Base-by-base conservation (phyloP, 1,284 basidiomycete genomes). In the Ganoderma multipileum region DNA sequence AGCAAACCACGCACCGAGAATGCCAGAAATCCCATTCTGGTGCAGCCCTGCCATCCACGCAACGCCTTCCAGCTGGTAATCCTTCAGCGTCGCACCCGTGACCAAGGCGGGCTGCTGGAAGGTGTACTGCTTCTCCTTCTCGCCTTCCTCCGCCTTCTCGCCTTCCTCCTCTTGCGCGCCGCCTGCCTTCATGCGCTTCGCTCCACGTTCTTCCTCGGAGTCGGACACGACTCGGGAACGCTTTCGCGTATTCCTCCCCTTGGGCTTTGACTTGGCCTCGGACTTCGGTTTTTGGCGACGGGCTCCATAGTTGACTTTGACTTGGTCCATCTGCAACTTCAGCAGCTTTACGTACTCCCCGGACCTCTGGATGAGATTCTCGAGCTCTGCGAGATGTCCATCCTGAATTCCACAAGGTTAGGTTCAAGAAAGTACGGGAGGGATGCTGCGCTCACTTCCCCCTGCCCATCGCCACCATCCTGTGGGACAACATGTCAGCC, bases 31-130 rank as follows among this genome's bases (percentile, higher is more conserved):
- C 2, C 97, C 96, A 75, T 97, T 98, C 81, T 95, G 91, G 80
- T 96, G 95, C 12, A 99, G 82, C 41, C 91, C 91, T 5, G 94
- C 92, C 92, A 99, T 95, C 97, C 97, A 99, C 72, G 97, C 94
- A 18, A 99, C 88, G 5, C 97, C 97, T 63, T 96, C 95, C 1
- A 99, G 86, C 79, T 99, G 97, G 78, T 99, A 99, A 59, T 93
- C 88, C 75, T 96, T 94, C 72, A 98, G 80, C 62, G 83, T 92
- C 1, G 91, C 95, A 7, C 96, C 97, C 0, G 95, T 97, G 55
- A 98, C 83, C 18, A 96, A 82, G 1, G 84, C 82, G 0, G 96
- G 95, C 79, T 97, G 96, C 59, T 86, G 79, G 72, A 91, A 90
- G 54, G 84, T 61, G 5, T 62, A 60, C 33, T 64, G 50, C 36